Base-by-base conservation (phyloP, 1,139 yeast species). In the Kodamaea sp. region DNA sequence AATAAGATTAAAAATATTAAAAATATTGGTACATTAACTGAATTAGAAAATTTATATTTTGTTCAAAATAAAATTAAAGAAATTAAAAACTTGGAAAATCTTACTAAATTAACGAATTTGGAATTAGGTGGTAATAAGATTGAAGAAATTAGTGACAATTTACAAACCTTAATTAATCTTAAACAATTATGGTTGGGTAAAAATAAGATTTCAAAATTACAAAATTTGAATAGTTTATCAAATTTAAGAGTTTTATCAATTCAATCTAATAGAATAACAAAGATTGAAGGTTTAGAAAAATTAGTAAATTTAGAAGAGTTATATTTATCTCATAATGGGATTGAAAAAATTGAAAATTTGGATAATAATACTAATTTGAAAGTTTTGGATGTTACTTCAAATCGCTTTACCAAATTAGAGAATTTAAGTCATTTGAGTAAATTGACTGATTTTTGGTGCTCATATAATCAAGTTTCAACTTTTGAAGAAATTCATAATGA, bases 61-160 rank as follows among this genome's bases (percentile, higher is more conserved):
- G 96, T 94, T 31, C 97, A 92, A 57, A 94, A 94, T 60, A 86
- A 80, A 55, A 88, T 94, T 35, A 63, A 75, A 24, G 82, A 76
- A 42, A 88, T 94, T 47, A 81, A 79, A 45, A 82, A 83, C 49
- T 54, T 94, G 37, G 79, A 75, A 8, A 69, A 73, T 2, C 68
- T 90, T 42, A 63, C 62, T 1, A 69, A 76, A n/a, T 61, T 92
- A 49, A 75, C 67, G 38, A 86, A 84, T 50, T 67, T 92, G 43
- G 99, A 94, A 59, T 68, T 94, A 31, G 99, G 98, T 7, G 98
- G 97, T 25, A 94, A 94, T 62, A 75, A 80, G 47, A 78, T 94
- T 39, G 76, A 78, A 36, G 65, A 65, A 39, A 84, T 94, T 40
- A 72, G 70, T 29, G 81, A 81, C 45, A 75, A 74, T 36, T 60